Conservation (phyloP, 495 filamentous ascomycete genomes). For the Halenospora varia region DNA sequence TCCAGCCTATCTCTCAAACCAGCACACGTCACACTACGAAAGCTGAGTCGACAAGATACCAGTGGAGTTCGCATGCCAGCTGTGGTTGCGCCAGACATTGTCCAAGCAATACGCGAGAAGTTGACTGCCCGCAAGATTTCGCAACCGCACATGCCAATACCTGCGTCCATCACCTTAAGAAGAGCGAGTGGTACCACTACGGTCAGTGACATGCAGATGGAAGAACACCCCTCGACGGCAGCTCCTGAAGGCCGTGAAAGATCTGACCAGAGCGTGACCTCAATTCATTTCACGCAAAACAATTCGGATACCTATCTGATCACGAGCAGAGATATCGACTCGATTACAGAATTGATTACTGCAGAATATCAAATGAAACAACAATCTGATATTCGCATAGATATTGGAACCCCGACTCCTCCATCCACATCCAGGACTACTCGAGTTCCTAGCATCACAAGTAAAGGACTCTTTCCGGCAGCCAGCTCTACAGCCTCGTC, state of each 20-base stretch:
- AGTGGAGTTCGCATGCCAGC: constrained; percentile 7
- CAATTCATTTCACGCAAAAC: background rate
- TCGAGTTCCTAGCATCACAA: background rate
- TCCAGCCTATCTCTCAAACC: background rate
- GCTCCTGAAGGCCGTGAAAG: background rate
- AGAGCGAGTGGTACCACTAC: constrained; percentile 8
- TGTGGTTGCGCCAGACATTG: constrained; percentile 13
- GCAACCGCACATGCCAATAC: constrained; percentile 1
- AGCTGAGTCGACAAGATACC: background rate
- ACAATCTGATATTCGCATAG: background rate
- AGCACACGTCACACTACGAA: background rate
- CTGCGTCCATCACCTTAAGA: constrained; percentile 16
- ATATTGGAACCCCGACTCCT: background rate
- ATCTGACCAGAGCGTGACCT: background rate
- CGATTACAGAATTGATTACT: constrained; percentile 16
- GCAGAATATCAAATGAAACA: constrained; percentile 5
- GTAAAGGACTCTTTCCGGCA: background rate
- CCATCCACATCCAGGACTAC: background rate
- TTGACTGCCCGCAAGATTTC: constrained; percentile 12
- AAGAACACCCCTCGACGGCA: too few relatives aligned
- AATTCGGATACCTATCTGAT: constrained; percentile 10
- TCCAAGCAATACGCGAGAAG: constrained; percentile 13
- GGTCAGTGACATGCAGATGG: background rate
- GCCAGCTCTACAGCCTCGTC: background rate
- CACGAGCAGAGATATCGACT: constrained; percentile 19